Percentiles rank a stretch among this genome's conserved stretches.
phyloP scores from a whole-genome alignment of 345 rosid genomes.

The Dovyalis caffra region DNA sequence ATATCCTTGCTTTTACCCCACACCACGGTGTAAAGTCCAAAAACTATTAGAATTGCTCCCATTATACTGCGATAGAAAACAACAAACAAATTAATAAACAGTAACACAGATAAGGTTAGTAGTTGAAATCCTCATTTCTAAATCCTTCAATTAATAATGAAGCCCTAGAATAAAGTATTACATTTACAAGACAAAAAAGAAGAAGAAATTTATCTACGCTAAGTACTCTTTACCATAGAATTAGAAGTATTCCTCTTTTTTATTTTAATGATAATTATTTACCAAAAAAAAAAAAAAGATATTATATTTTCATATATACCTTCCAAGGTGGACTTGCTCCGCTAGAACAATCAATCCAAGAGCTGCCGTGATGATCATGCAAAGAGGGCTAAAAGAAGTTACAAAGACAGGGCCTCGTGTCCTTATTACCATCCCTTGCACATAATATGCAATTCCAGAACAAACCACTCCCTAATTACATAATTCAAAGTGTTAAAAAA shows the following conservation, averaged over 20 bases:
- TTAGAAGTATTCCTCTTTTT: no score
- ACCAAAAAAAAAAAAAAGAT: background rate
- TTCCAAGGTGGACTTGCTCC: slow-evolving; percentile 74
- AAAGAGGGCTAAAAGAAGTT: slow-evolving; percentile 77
- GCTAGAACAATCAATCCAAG: slow-evolving; percentile 63
- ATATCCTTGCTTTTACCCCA: slow-evolving; percentile 92
- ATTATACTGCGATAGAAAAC: slow-evolving; percentile 44
- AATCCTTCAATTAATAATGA: no score
- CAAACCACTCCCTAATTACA: slow-evolving; percentile 75
- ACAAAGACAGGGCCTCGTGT: slow-evolving; percentile 81
- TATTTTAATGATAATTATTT: background rate
- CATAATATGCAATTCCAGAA: slow-evolving; percentile 81
- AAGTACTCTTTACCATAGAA: no score
- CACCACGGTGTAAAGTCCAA: slow-evolving; percentile 74
- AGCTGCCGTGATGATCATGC: slow-evolving; percentile 81
- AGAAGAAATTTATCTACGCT: no score
- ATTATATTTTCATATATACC: slow-evolving; percentile 36
- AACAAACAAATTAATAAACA: background rate
- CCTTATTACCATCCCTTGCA: slow-evolving; percentile 67
- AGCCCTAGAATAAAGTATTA: no score
- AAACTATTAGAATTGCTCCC: slow-evolving; percentile 72
- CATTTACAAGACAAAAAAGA: no score
- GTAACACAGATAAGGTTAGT: background rate
- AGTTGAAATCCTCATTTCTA: background rate
- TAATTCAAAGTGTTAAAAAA: background rate